phyloP scores from a whole-genome alignment of 2,329 filamentous ascomycete genomes.

The Pseudogymnoascus sp. region DNA sequence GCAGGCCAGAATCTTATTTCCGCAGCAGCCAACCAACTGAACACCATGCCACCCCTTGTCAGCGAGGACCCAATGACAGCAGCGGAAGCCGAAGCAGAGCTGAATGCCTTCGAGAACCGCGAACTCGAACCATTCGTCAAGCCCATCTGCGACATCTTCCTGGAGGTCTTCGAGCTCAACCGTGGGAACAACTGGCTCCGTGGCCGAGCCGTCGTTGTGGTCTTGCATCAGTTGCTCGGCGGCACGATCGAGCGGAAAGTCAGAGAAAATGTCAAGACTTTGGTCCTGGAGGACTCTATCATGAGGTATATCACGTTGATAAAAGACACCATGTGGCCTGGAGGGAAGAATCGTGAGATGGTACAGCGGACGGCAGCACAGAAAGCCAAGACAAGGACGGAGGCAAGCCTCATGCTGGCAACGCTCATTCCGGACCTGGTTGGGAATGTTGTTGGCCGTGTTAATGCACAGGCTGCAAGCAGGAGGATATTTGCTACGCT shows the following conservation, averaged over 20 bases:
- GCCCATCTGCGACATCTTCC: constrained; percentile 94
- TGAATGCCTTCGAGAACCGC: constrained; percentile 84
- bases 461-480: constrained; percentile 85
- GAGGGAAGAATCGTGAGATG: constrained; percentile 43
- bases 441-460: constrained; percentile 83
- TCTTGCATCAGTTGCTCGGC: constrained; percentile 88
- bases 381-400: constrained; percentile 70
- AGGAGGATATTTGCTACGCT: constrained; percentile 81
- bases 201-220: constrained; percentile 88
- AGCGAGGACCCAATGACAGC: constrained; percentile 43
- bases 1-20: constrained; percentile 87
- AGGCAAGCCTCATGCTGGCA: constrained; percentile 81
- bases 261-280: constrained; percentile 66
- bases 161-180: constrained; percentile 92
- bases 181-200: constrained; percentile 95
- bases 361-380: constrained; percentile 58
- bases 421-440: constrained; percentile 86
- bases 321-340: constrained; percentile 75
- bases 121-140: constrained; percentile 95
- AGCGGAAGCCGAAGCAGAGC: constrained; percentile 83
- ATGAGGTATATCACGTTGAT: constrained; percentile 65
- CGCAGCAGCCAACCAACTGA: constrained; percentile 59
- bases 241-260: constrained; percentile 95
- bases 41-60: constrained; percentile 42
- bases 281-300: constrained; percentile 71